phyloP scores from a whole-genome alignment of 2,329 filamentous ascomycete genomes.

The Diaporthe sp. region DNA sequence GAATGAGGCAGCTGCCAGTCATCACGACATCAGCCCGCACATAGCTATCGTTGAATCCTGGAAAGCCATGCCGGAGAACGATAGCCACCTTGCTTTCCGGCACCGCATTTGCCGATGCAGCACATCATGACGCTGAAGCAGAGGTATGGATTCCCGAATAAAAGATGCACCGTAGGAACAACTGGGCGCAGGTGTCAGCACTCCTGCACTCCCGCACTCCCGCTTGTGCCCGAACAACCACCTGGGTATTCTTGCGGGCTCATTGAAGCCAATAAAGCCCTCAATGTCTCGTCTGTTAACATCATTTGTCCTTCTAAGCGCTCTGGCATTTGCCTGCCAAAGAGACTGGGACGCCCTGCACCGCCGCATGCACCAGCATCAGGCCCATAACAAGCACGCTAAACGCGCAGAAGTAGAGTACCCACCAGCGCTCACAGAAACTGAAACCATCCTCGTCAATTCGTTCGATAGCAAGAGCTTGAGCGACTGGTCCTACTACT shows the following conservation, averaged over 20 bases:
- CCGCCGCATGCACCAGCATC: conserved; percentile 11
- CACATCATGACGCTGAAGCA: background rate
- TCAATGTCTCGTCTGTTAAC: background rate
- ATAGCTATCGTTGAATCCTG: background rate
- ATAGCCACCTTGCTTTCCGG: conserved; percentile 5
- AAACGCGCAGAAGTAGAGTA: conserved; percentile 17
- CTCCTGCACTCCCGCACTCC: too few relatives aligned
- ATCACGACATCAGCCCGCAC: background rate
- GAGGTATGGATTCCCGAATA: background rate
- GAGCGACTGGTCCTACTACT: conserved; percentile 19
- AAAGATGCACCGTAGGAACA: background rate
- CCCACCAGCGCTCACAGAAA: background rate
- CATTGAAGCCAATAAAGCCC: background rate
- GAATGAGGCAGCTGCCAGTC: conserved; percentile 19
- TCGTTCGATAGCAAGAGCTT: conserved; percentile 17
- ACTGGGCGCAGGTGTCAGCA: background rate
- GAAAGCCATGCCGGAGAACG: background rate
- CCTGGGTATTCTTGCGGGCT: background rate
- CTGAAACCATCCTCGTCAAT: conserved; percentile 11
- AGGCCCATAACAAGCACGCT: conserved; percentile 13
- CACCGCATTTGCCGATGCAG: background rate
- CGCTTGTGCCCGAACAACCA: background rate
- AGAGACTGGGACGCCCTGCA: conserved; percentile 16
- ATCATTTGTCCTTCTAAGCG: background rate
- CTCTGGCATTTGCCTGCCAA: conserved; percentile 20